Conservation (phyloP, 2,329 filamentous ascomycete genomes). For the Didymella lethalis region DNA sequence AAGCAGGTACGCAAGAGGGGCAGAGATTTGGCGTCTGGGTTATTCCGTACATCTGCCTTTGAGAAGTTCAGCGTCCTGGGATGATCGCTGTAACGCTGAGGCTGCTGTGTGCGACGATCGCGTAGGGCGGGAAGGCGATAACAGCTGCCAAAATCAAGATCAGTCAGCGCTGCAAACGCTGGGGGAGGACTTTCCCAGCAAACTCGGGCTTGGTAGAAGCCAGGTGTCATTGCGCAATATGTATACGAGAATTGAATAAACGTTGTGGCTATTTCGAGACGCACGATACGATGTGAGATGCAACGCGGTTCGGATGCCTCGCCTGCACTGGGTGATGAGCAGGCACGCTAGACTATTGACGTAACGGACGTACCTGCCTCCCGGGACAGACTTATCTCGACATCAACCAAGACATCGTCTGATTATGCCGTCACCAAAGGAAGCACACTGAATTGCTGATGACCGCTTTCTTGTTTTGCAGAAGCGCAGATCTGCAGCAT, state of each 20-base stretch:
- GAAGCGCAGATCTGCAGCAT: conserved; percentile 12
- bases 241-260: conserved; percentile 9
- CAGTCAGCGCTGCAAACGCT: conserved; percentile 7
- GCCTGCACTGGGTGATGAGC: conserved; percentile 7
- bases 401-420: conserved; percentile 23
- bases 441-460: conserved; percentile 10
- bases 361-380: conserved; percentile 27
- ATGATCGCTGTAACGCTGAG: conserved; percentile 27
- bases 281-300: conserved; percentile 9
- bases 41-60: conserved; percentile 33
- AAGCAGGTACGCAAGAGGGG: conserved; percentile 13
- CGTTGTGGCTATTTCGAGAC: conserved; percentile 13
- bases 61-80: conserved; percentile 31
- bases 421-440: conserved; percentile 26
- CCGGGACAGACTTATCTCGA: conserved; percentile 29
- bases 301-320: conserved; percentile 15
- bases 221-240: conserved; percentile 14
- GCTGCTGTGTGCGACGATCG: conserved; percentile 24
- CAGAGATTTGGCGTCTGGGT: conserved; percentile 23
- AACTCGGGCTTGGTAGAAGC: background rate
- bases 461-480: conserved; percentile 16
- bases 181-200: background rate
- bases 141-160: conserved; percentile 16
- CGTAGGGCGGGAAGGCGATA: conserved; percentile 25
- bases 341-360: conserved; percentile 14